Percentiles rank a stretch among this genome's conserved stretches.
Conservation (phyloP, 1,139 yeast species). For the Wickerhamomyces sp. region DNA sequence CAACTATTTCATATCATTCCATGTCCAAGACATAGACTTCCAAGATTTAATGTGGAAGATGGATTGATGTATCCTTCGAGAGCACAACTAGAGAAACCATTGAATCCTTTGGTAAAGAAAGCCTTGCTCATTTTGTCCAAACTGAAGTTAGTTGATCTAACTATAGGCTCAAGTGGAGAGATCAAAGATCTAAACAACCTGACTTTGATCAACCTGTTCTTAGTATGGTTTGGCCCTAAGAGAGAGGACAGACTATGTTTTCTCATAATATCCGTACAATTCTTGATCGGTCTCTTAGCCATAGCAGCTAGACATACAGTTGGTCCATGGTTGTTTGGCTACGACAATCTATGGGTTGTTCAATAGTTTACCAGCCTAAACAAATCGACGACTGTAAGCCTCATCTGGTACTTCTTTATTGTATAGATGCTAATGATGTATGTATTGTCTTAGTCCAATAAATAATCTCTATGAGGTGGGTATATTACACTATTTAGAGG, state of each 20-base stretch:
- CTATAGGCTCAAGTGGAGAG: constrained; percentile 21
- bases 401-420: too few relatives aligned
- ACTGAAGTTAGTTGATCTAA: constrained; percentile 46
- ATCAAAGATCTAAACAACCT: constrained; percentile 63
- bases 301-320: constrained; percentile 73
- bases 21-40: constrained; percentile 94
- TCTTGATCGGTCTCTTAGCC: constrained; percentile 60
- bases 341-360: constrained; percentile 59
- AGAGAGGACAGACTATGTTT: constrained; percentile 74
- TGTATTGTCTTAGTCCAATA: not conserved
- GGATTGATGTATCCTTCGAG: constrained; percentile 77
- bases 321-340: constrained; percentile 84
- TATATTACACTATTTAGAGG: not conserved
- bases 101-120: constrained; percentile 27
- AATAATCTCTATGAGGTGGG: not conserved
- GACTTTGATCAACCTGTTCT: constrained; percentile 76
- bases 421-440: too few relatives aligned
- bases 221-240: constrained; percentile 87
- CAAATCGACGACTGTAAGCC: too few relatives aligned
- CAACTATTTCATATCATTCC: constrained; percentile 83
- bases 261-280: constrained; percentile 56
- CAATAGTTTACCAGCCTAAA: constrained; percentile 1
- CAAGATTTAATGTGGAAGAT: constrained; percentile 61
- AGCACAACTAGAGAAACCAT: constrained; percentile 37
- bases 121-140: constrained; percentile 29